Conservation (phyloP, 2,329 filamentous ascomycete genomes). For the Basipetospora chlamydospora region DNA sequence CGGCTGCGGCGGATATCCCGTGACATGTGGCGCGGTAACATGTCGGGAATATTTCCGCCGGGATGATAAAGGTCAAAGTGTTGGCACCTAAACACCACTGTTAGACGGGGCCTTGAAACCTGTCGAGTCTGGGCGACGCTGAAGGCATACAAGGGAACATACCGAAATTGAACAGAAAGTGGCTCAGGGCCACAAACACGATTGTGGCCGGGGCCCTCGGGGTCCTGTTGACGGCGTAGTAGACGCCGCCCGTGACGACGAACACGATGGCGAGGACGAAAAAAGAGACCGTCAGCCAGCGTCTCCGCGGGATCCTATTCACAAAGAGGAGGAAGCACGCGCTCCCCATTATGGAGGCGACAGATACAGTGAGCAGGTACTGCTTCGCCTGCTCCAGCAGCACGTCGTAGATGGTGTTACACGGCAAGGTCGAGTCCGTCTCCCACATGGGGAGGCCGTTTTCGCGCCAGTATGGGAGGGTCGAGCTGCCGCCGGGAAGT, state of each 20-base stretch:
- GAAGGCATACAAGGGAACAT: conserved; percentile 7
- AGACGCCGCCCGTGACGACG: conserved; percentile 33
- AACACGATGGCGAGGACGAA: conserved; percentile 30
- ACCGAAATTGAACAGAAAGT: conserved; percentile 43
- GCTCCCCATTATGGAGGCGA: conserved; percentile 35
- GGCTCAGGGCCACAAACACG: conserved; percentile 34
- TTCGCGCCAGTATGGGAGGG: conserved; percentile 25
- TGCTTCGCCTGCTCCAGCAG: conserved; percentile 37
- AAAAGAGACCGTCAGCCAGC: conserved; percentile 35
- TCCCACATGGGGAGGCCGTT: conserved; percentile 32
- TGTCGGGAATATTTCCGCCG: conserved; percentile 50
- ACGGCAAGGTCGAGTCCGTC: conserved; percentile 31
- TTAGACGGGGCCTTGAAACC: conserved; percentile 7
- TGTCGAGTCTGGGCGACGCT: neutral
- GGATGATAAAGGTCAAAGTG: conserved; percentile 48
- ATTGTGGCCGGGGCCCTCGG: conserved; percentile 29
- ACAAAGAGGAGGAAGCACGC: conserved; percentile 31
- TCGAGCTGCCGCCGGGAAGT: conserved; percentile 26
- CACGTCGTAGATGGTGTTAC: conserved; percentile 36
- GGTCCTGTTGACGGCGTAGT: conserved; percentile 30
- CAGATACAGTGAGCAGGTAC: conserved; percentile 35
- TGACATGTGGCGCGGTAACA: conserved; percentile 48
- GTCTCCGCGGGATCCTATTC: conserved; percentile 31
- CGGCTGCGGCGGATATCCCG: conserved; percentile 45
- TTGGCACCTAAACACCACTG: conserved; percentile 31